Evolutionary conservation across 192 early-diverging fungal genomes (phyloP).

Genomic region (Chytriomyces sp.): DNA sequence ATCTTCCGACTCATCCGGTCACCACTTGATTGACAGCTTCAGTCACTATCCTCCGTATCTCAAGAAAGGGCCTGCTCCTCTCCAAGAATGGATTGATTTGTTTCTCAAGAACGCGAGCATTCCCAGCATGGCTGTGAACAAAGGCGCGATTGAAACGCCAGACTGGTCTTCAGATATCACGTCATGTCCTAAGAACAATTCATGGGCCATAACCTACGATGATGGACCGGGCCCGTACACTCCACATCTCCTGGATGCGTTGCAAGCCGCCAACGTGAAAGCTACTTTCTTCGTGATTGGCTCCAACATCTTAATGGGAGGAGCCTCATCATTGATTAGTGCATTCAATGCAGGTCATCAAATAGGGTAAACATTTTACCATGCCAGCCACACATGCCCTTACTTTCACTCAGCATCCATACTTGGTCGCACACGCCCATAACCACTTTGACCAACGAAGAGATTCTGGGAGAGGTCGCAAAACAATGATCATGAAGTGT

Average conservation of each 20-base stretch:
- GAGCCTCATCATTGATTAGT: conserved; percentile 40
- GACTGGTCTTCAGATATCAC: conserved; percentile 21
- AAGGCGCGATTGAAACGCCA: background rate
- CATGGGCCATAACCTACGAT: conserved; percentile 33
- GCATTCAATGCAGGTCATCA: conserved; percentile 62
- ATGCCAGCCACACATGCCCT: background rate
- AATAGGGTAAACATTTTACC: conserved; percentile 42
- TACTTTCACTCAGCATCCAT: conserved; percentile 38
- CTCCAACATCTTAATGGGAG: conserved; percentile 32
- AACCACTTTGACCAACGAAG: conserved; percentile 59
- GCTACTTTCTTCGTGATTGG: conserved; percentile 77
- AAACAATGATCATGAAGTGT: background rate
- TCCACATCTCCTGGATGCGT: conserved; percentile 49
- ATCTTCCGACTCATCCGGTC: background rate
- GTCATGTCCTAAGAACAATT: background rate
- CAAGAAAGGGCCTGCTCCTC: conserved; percentile 6
- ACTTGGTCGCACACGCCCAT: conserved; percentile 65
- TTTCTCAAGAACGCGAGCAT: conserved; percentile 13
- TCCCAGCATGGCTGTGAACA: conserved; percentile 4
- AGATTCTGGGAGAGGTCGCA: conserved; percentile 59
- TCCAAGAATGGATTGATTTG: background rate
- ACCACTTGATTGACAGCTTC: background rate
- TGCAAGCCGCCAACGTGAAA: conserved; percentile 56
- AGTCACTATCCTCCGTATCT: background rate
- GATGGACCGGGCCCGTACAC: conserved; percentile 58